Evolutionary conservation across 345 rosid species (phyloP), one percentile per base, ranked within the genome.

Genomic region (Fremontodendron californicum): DNA sequence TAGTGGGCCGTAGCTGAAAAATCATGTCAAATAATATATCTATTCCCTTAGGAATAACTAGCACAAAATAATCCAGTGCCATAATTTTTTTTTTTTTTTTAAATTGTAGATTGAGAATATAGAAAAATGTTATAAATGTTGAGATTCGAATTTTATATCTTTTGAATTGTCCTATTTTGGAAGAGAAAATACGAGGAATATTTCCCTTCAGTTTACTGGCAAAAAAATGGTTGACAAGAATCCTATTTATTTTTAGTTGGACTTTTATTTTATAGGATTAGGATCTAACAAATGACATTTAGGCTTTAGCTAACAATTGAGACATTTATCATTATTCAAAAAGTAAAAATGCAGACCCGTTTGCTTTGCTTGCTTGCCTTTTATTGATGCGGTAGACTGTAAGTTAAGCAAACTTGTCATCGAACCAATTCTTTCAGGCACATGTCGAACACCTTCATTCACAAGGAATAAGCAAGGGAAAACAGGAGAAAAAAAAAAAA

Each of bases 331-430:
- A 63, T n/a, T 74, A 58, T 43, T 42, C 45, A 33, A 35, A 65
- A 64, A 21, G n/a, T 25, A 75, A 54, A 46, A 33, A 12, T 25
- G 19, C 54, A 27, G 16, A 40, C 16, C 6, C 31, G 19, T 18
- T 57, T 33, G 73, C 70, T 74, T 25, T 69, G 77, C 78, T 76
- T 46, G 37, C 78, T 29, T 75, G 78, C 66, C 76, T 80, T 76
- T 78, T 70, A 46, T 61, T 66, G 75, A 57, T 78, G 79, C 31
- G 85, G 86, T 83, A 66, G 84, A 87, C 90, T 81, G 87, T 83
- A 88, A 86, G 88, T 73, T 79, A 90, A 90, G 92, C 87, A 88
- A 83, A 58, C 79, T 62, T 54, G 63, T 48, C 74, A 39, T 58
- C 27, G 49, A 65, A 80, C 75, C 81, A 71, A 45, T 75, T 78